phyloP scores from a whole-genome alignment of 441 rosid species.

The Adansonia gregorii region DNA sequence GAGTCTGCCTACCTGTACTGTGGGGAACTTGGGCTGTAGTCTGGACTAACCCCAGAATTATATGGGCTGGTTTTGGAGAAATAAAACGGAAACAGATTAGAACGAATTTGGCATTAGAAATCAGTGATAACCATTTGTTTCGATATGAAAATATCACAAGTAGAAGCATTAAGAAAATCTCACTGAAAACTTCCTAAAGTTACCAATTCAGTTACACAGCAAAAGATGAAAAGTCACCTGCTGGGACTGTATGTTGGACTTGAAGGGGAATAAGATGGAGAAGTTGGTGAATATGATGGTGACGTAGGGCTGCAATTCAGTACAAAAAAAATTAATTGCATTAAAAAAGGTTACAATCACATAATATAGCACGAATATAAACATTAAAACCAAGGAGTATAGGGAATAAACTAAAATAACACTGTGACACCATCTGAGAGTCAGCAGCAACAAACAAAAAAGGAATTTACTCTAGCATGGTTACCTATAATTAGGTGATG shows the following conservation, averaged over 20 bases:
- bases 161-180: background rate
- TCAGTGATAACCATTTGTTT: background rate
- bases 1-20: constrained; percentile 53
- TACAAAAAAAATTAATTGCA: background rate
- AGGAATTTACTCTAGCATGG: background rate
- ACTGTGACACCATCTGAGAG: background rate
- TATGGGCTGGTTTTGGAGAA: constrained; percentile 61
- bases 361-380: background rate
- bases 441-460: background rate
- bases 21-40: constrained; percentile 86
- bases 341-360: background rate
- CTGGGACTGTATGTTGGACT: constrained; percentile 94
- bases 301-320: constrained; percentile 77
- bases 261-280: constrained; percentile 94
- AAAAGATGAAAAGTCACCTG: constrained; percentile 53
- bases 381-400: background rate
- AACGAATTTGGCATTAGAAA: constrained; percentile 3
- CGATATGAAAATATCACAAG: background rate
- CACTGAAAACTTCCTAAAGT: background rate
- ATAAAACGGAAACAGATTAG: background rate
- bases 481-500: constrained; percentile 93
- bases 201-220: background rate
- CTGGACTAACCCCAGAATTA: constrained; percentile 78
- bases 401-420: background rate
- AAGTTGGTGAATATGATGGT: constrained; percentile 93